Conservation (phyloP, 108 stramenopile genomes). For the Pseudonitzschia multistriata region DNA sequence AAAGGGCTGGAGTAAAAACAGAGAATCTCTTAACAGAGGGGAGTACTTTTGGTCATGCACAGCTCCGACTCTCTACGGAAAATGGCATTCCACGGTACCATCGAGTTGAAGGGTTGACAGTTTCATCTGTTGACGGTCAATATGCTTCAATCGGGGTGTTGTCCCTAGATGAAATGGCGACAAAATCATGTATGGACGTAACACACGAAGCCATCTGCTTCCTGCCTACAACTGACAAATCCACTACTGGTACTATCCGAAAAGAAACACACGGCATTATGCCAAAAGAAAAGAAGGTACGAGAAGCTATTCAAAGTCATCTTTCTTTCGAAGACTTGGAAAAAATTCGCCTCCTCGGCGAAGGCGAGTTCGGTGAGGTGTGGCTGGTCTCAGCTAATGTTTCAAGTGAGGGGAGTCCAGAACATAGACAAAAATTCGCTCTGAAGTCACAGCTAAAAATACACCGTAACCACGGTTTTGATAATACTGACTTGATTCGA, state of each 20-base stretch:
- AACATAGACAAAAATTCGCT: conserved; percentile 69
- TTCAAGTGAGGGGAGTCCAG: conserved; percentile 62
- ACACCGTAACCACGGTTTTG: conserved; percentile 7
- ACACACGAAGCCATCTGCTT: neutral
- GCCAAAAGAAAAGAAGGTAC: conserved; percentile 2
- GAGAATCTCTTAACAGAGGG: conserved; percentile 24
- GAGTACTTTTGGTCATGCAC: conserved; percentile 63
- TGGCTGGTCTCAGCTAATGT: conserved; percentile 55
- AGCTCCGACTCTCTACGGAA: conserved; percentile 21
- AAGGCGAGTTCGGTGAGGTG: conserved; percentile 83
- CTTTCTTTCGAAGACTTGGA: conserved; percentile 52
- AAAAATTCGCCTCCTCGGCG: conserved; percentile 70
- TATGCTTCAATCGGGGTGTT: conserved; percentile 18
- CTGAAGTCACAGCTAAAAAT: conserved; percentile 63
- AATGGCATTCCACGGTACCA: neutral
- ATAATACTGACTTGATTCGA: conserved; percentile 66
- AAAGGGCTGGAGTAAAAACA: conserved; percentile 4
- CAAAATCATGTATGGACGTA: neutral
- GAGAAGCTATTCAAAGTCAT: conserved; percentile 16
- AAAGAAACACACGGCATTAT: neutral
- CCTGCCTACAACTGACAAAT: neutral
- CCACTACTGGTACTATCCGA: neutral
- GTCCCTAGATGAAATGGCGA: neutral
- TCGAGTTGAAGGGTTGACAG: conserved; percentile 13
- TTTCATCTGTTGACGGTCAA: neutral